phyloP scores from a whole-genome alignment of 345 rosid species.

The Brassica napus region Da-Ae NC_063441.1:19152001-19152500 shows the following conservation, averaged over 20 bases:
- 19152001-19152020: constrained; percentile 74
- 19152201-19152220: constrained; percentile 58
- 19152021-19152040: constrained; percentile 72
- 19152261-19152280: constrained; percentile 67
- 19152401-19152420: constrained; percentile 69
- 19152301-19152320: constrained; percentile 84
- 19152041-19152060: constrained; percentile 76
- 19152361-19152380: constrained; percentile 79
- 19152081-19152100: constrained; percentile 59
- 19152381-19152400: constrained; percentile 85
- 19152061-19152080: constrained; percentile 65
- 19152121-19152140: constrained; percentile 80
- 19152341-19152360: constrained; percentile 86
- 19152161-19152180: constrained; percentile 62
- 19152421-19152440: constrained; percentile 70
- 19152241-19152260: constrained; percentile 79
- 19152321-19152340: constrained; percentile 81
- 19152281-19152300: constrained; percentile 80
- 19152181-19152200: constrained; percentile 61
- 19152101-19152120: constrained; percentile 69
- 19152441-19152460: constrained; percentile 72
- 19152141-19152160: constrained; percentile 88
- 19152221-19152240: constrained; percentile 64
- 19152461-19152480: constrained; percentile 82
- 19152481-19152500: constrained; percentile 85